These are phyloP conservation scores for Talaromyces adpressus DNA, from an alignment of 495 filamentous ascomycete species.

Conservation along the genomic window DNA sequence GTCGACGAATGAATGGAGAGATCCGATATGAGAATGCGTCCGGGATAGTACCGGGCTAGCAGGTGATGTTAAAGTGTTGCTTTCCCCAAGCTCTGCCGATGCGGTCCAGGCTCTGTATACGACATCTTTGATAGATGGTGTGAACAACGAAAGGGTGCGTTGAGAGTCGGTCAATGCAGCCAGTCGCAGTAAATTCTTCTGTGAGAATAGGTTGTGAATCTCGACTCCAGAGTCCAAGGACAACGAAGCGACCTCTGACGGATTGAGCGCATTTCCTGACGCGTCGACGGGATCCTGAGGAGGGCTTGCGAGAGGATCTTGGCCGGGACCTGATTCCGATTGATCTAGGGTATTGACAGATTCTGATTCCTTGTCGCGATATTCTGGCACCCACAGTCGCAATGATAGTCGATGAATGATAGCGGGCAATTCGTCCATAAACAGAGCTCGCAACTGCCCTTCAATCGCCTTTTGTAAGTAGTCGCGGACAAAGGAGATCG, in stretches of 20 bases:
- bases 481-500: conserved; percentile 94
- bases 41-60: conserved; percentile 46
- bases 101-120: conserved; percentile 90
- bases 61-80: conserved; percentile 46
- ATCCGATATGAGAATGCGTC: conserved; percentile 55
- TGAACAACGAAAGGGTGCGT: conserved; percentile 79
- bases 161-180: conserved; percentile 74
- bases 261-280: conserved; percentile 67
- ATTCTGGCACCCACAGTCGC: conserved; percentile 83
- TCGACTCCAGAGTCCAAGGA: conserved; percentile 70
- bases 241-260: conserved; percentile 63
- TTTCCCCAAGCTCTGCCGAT: conserved; percentile 62
- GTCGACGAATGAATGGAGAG: conserved; percentile 46
- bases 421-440: conserved; percentile 96
- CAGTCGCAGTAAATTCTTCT: conserved; percentile 77
- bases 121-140: conserved; percentile 72
- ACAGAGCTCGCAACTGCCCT: conserved; percentile 79
- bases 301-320: conserved; percentile 72
- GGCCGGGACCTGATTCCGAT: conserved; percentile 41
- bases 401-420: conserved; percentile 93
- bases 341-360: conserved; percentile 25
- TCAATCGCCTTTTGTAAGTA: conserved; percentile 97
- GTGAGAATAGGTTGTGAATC: conserved; percentile 77
- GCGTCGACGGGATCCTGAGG: conserved; percentile 72
- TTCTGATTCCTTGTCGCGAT: conserved; percentile 56